A percentile compares a stretch with the other conserved stretches of the same genome.
phyloP scores from a whole-genome alignment of 352 stramenopile species.

The Globisporangium camurandrum region DNA sequence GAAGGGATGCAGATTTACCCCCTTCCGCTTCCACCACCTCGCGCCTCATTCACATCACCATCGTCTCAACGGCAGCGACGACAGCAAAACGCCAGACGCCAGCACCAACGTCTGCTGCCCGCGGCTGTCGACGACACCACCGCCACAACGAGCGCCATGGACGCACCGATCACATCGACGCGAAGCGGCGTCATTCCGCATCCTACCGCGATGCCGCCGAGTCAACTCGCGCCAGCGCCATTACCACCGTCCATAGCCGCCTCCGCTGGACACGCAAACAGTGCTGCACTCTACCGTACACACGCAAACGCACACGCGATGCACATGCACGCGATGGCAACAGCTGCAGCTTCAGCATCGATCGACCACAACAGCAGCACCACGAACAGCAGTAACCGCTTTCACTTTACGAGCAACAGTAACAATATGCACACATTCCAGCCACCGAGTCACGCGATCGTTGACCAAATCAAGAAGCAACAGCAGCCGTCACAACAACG shows the following conservation, averaged over 20 bases:
- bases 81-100: too few relatives aligned
- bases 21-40: too few relatives aligned
- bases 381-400: not conserved
- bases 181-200: slow-evolving; percentile 1
- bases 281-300: slow-evolving; percentile 14
- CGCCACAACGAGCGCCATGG: too few relatives aligned
- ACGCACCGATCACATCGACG: too few relatives aligned
- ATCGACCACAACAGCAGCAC: slow-evolving; percentile 1
- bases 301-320: slow-evolving; percentile 2
- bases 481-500: not conserved
- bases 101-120: too few relatives aligned
- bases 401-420: not conserved
- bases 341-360: not conserved
- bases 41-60: too few relatives aligned
- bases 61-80: too few relatives aligned
- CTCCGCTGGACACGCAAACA: not conserved
- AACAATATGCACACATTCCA: not conserved
- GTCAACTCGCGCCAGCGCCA: not conserved
- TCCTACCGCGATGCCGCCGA: not conserved
- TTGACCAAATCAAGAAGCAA: slow-evolving; percentile 2
- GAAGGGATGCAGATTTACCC: too few relatives aligned
- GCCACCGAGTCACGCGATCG: not conserved
- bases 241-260: not conserved
- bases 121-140: too few relatives aligned
- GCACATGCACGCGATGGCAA: not conserved